phyloP scores from a whole-genome alignment of 768 basidiomycete genomes.

The Chalciporus pseudorubinellus region DNA sequence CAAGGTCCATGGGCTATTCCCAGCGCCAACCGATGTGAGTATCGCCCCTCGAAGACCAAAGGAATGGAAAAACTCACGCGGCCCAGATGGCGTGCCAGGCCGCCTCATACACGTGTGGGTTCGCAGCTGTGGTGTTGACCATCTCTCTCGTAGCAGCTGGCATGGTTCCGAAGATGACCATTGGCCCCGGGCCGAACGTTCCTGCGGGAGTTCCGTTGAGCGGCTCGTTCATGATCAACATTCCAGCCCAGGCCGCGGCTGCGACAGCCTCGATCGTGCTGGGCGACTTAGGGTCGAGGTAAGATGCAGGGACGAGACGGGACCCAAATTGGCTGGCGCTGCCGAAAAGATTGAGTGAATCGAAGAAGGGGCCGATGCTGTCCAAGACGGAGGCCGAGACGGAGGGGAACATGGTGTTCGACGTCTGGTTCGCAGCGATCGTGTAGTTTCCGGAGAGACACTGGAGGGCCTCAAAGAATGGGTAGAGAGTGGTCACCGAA shows the following conservation, averaged over 20 bases:
- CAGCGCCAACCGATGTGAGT: too few species aligned
- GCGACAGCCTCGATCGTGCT: slow-evolving; percentile 8
- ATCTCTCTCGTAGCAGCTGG: slow-evolving; percentile 8
- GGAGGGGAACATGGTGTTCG: slow-evolving; percentile 10
- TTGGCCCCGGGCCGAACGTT: neutral
- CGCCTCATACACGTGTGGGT: slow-evolving; percentile 19
- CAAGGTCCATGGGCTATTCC: slow-evolving; percentile 17
- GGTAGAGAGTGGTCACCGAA: slow-evolving; percentile 6
- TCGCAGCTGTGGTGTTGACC: slow-evolving; percentile 15
- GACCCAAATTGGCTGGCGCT: slow-evolving; percentile 7
- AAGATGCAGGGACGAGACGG: slow-evolving; percentile 9
- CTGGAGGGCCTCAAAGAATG: slow-evolving; percentile 1
- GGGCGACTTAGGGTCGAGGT: neutral
- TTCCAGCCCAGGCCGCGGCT: slow-evolving; percentile 17
- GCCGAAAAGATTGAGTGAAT: slow-evolving; percentile 9
- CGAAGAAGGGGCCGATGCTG: slow-evolving; percentile 6
- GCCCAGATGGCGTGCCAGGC: slow-evolving; percentile 14
- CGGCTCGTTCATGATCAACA: slow-evolving; percentile 4
- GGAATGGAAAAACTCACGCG: slow-evolving; percentile 1
- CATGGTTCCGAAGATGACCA: slow-evolving; percentile 9
- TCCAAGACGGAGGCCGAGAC: slow-evolving; percentile 5
- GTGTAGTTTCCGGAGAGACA: neutral
- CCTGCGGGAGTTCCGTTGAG: neutral
- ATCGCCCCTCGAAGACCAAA: neutral
- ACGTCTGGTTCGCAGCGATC: neutral